A percentile compares a stretch with the other conserved stretches of the same genome.
phyloP scores from a whole-genome alignment of 2,329 filamentous ascomycete genomes.

The Pseudonectria foliicola region DNA sequence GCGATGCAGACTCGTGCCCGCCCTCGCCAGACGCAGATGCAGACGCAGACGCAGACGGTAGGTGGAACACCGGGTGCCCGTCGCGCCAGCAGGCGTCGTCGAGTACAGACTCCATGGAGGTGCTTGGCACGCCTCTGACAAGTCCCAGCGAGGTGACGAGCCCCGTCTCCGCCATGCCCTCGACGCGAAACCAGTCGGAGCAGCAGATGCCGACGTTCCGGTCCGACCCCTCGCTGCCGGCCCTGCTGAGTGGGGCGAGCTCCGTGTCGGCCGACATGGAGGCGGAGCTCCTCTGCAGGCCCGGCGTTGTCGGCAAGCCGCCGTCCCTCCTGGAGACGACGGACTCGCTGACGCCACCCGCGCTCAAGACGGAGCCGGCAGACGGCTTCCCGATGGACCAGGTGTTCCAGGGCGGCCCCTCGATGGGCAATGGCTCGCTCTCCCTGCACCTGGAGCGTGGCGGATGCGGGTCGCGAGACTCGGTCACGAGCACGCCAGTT shows the following conservation, averaged over 20 bases:
- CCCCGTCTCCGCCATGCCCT: conserved; percentile 36
- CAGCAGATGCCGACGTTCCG: conserved; percentile 47
- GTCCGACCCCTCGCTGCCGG: conserved; percentile 58
- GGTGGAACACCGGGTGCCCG: no score
- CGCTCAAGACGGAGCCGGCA: conserved; percentile 38
- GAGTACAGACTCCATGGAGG: conserved; percentile 44
- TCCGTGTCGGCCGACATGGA: conserved; percentile 58
- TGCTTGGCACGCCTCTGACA: conserved; percentile 44
- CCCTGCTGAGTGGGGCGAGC: conserved; percentile 55
- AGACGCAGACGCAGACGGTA: no score
- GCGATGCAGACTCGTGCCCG: conserved; percentile 32
- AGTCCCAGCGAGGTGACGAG: conserved; percentile 48
- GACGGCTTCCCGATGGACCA: conserved; percentile 41
- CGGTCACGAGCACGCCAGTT: conserved; percentile 20
- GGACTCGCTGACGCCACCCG: conserved; percentile 49
- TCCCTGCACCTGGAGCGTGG: conserved; percentile 20
- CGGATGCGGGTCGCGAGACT: conserved; percentile 11
- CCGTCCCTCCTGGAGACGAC: conserved; percentile 42
- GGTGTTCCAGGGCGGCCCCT: conserved; percentile 25
- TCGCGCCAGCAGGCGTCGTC: conserved; percentile 29
- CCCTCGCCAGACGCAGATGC: conserved; percentile 40
- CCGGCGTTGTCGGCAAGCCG: conserved; percentile 36
- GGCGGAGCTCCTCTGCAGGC: conserved; percentile 49
- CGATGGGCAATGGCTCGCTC: conserved; percentile 27
- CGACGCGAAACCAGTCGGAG: conserved; percentile 36